phyloP scores from a whole-genome alignment of 805 yeast species.

The Starmera quercuum region DNA sequence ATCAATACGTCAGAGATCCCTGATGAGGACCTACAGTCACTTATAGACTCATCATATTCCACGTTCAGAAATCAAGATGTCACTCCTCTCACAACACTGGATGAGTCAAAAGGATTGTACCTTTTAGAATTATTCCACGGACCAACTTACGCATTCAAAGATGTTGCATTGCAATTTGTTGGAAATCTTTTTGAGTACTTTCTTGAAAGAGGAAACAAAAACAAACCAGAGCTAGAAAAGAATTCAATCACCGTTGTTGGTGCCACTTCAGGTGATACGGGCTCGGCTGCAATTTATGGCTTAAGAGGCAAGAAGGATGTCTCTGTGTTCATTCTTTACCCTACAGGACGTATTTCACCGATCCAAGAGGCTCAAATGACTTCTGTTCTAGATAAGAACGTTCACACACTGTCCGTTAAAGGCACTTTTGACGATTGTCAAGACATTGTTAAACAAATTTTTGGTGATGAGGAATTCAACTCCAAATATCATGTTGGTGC shows the following conservation, averaged over 20 bases:
- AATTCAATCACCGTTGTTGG: conserved; percentile 94
- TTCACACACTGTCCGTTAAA: conserved; percentile 88
- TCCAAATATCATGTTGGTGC: conserved; percentile 92
- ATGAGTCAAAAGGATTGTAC: conserved; percentile 51
- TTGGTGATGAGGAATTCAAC: conserved; percentile 86
- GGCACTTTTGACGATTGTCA: conserved; percentile 99
- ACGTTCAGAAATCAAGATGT: conserved; percentile 86
- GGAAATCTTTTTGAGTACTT: conserved; percentile 96
- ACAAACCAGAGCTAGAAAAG: conserved; percentile 46
- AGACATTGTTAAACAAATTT: conserved; percentile 87
- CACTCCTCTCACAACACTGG: conserved; percentile 71
- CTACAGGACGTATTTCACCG: conserved; percentile 96
- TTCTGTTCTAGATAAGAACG: conserved; percentile 85
- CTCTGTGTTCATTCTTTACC: conserved; percentile 93
- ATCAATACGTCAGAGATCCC: conserved; percentile 69
- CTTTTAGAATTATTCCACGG: conserved; percentile 95
- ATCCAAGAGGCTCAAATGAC: conserved; percentile 99
- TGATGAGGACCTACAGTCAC: conserved; percentile 50
- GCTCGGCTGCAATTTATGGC: conserved; percentile 98
- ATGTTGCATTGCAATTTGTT: conserved; percentile 95
- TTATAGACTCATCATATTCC: conserved; percentile 71
- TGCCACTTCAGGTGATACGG: conserved; percentile 99
- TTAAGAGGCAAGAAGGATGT: conserved; percentile 95
- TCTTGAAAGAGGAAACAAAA: conserved; percentile 63
- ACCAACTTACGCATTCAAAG: conserved; percentile 98